Conservation (phyloP, 441 rosid species). For the Capsella rubella region DNA sequence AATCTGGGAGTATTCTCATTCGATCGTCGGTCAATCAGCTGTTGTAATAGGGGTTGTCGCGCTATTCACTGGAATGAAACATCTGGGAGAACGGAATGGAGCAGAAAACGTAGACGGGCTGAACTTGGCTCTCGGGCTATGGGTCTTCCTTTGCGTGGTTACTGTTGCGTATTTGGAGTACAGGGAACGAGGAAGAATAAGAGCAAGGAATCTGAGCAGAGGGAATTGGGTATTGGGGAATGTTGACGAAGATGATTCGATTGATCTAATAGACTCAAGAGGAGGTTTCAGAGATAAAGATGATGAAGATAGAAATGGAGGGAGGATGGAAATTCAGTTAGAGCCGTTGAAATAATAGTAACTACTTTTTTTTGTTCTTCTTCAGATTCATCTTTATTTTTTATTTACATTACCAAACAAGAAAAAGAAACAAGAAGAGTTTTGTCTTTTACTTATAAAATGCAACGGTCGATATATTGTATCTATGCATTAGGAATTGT, state of each 20-base stretch:
- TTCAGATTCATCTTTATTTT: slow-evolving; percentile 6
- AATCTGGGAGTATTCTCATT: slow-evolving; percentile 85
- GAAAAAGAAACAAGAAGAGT: slow-evolving; percentile 22
- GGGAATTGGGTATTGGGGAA: slow-evolving; percentile 90
- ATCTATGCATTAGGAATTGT: slow-evolving; percentile 35
- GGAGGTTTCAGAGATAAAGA: slow-evolving; percentile 57
- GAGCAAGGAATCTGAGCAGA: slow-evolving; percentile 59
- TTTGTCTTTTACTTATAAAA: slow-evolving; percentile 39
- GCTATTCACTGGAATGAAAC: slow-evolving; percentile 88
- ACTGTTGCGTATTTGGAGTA: slow-evolving; percentile 75
- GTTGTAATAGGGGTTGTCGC: slow-evolving; percentile 66
- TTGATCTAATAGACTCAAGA: slow-evolving; percentile 70
- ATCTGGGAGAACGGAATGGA: slow-evolving; percentile 83
- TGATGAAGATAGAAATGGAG: slow-evolving; percentile 52
- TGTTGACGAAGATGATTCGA: slow-evolving; percentile 79
- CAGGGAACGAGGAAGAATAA: slow-evolving; percentile 58
- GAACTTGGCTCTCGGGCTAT: slow-evolving; percentile 66
- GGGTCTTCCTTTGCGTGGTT: slow-evolving; percentile 66
- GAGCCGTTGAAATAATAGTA: slow-evolving; percentile 80
- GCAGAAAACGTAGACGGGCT: slow-evolving; percentile 80
- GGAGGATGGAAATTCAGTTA: slow-evolving; percentile 89
- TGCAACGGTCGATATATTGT: slow-evolving; percentile 33
- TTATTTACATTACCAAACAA: slow-evolving; percentile 31
- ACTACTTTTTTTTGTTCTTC: not conserved
- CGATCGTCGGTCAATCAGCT: slow-evolving; percentile 74